Percentiles rank a stretch among this genome's conserved stretches.
Conservation (phyloP, 106 monocot genomes). For the Allium cepa region DNA sequence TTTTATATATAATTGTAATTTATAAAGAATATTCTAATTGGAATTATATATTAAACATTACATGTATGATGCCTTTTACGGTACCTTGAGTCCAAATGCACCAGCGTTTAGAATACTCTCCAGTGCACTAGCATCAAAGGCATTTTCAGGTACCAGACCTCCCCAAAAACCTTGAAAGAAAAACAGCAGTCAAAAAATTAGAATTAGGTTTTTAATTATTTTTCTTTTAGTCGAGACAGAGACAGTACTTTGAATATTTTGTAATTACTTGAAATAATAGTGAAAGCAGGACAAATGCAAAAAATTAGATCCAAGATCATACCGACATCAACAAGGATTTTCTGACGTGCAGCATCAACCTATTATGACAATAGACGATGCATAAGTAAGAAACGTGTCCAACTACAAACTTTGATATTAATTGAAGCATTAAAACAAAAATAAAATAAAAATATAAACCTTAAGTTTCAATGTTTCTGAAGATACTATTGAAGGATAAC, state of each 20-base stretch:
- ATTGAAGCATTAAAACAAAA: not conserved
- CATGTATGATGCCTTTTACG: too few relatives aligned
- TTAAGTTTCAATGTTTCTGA: constrained; percentile 74
- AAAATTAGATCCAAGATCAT: constrained; percentile 12
- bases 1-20: too few relatives aligned
- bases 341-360: constrained; percentile 74
- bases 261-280: not conserved
- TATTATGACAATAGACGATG: constrained; percentile 14
- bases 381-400: too few relatives aligned
- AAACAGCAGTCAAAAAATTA: not conserved
- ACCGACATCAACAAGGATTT: constrained; percentile 95
- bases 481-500: constrained; percentile 74
- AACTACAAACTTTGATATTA: too few relatives aligned
- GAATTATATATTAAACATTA: too few relatives aligned
- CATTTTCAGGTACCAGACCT: constrained; percentile 93
- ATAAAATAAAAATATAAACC: constrained; percentile 51
- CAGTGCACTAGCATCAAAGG: constrained; percentile 51
- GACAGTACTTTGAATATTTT: too few relatives aligned
- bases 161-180: constrained; percentile 92
- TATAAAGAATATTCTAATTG: too few relatives aligned
- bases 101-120: constrained; percentile 26
- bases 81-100: constrained; percentile 43
- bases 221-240: not conserved
- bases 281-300: not conserved
- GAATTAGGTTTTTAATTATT: not conserved